Evolutionary conservation across 176 grass and related monocot species (phyloP).

Genomic region (Eremochloa ophiuroides): DNA sequence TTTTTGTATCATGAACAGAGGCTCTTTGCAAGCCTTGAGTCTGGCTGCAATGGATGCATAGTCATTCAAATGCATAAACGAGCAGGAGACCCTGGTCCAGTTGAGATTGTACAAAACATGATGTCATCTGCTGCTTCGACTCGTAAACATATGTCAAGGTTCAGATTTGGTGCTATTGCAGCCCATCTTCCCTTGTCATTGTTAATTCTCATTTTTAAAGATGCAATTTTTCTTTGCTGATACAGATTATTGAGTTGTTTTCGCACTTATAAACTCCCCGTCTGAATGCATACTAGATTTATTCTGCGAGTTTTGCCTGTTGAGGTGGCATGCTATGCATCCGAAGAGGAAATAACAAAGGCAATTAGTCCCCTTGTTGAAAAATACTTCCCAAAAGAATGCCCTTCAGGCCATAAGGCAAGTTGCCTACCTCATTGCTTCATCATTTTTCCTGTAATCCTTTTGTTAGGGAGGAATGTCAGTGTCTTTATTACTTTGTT

Average conservation of each 20-base stretch:
- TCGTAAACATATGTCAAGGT: conserved; percentile 99
- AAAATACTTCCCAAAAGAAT: conserved; percentile 69
- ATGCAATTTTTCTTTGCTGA: neutral
- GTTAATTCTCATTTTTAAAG: neutral
- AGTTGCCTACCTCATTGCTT: conserved; percentile 6
- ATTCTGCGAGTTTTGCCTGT: conserved; percentile 78
- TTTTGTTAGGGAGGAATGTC: neutral
- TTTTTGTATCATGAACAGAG: conserved; percentile 50
- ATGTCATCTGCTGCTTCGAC: conserved; percentile 74
- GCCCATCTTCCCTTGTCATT: neutral
- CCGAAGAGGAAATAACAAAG: conserved; percentile 89
- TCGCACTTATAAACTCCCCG: neutral
- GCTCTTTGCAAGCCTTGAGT: conserved; percentile 79
- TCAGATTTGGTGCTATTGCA: conserved; percentile 25
- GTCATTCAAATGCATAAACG: conserved; percentile 93
- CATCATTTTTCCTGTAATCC: neutral
- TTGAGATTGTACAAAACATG: conserved; percentile 85
- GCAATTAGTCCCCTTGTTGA: conserved; percentile 72
- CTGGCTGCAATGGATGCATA: conserved; percentile 82
- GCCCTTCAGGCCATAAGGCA: conserved; percentile 60
- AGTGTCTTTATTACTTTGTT: neutral
- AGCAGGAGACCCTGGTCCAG: conserved; percentile 60
- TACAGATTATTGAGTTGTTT: neutral
- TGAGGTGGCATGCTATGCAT: conserved; percentile 93
- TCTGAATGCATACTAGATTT: conserved; percentile 58